Base-by-base conservation (phyloP, 495 filamentous ascomycete species). In the Penicillium odoratum region DNA sequence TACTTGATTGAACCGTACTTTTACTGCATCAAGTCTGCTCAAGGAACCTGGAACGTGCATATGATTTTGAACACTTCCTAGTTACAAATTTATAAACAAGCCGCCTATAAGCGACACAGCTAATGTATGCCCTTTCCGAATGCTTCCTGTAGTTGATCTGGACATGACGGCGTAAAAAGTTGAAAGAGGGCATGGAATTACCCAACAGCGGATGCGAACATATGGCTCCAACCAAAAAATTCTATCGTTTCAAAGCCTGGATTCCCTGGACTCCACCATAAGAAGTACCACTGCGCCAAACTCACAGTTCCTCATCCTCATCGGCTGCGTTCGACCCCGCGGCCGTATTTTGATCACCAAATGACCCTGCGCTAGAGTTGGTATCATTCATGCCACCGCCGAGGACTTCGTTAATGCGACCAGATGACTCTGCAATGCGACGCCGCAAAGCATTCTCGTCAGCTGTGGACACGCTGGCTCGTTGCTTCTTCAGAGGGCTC, bases 401-500 rank as follows among this genome's bases (percentile, higher is more conserved):
- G 5, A 75, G 57, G 13, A 73, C 66, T 53, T 74, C 74, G 28
- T 68, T 74, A 38, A 74, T 71, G 10, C 70, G 65, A 11, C 72
- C 71, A 3, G 75, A 69, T 1, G 78, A 61, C 26, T 77, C 76
- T 5, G 78, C 74, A 21, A 83, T 75, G 26, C 81, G 69, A 59
- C 78, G 74, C 40, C 75, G 72, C 42, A 81, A 67, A n/a, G 74
- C 70, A 44, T 81, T 78, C 28, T 85, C 81, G 57, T 86, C 85
- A 16, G 82, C 71, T 29, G 78, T 83, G 30, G 86, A 82, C 30
- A 93, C 75, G 68, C 87, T 91, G 5, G 86, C 84, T 16, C 92
- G 78, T 21, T 91, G 87, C 69, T 90, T 93, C 75, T 96, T 96
- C 68, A 92, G 74, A 13, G 92, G 92, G 59, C 88, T 93, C 18